Percentiles rank a stretch among this genome's conserved stretches.
These are phyloP conservation scores for Aspergillus ellipticus DNA, from an alignment of 495 filamentous ascomycete species.

Conservation along the genomic window DNA sequence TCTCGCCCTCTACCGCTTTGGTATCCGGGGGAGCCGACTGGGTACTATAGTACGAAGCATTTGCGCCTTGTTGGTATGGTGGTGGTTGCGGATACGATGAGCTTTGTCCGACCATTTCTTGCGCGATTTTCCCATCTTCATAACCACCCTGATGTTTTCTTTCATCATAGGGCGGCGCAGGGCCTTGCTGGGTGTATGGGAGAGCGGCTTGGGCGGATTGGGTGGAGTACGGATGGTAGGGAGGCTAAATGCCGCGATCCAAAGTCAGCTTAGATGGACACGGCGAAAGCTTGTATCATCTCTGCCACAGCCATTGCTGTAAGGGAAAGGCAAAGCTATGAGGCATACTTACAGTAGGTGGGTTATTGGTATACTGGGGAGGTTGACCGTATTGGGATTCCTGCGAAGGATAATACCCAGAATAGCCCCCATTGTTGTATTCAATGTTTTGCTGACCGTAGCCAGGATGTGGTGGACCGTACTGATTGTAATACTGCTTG, in stretches of 20 bases:
- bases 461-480: conserved; percentile 11
- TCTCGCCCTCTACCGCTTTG: conserved; percentile 31
- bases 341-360: conserved; percentile 21
- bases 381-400: conserved; percentile 22
- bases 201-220: conserved; percentile 7
- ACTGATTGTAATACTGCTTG: conserved; percentile 10
- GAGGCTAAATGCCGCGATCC: not conserved
- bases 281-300: too few relatives aligned
- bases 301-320: too few relatives aligned
- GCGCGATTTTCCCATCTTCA: conserved; percentile 17
- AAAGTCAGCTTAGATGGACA: too few relatives aligned
- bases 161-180: conserved; percentile 18
- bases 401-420: conserved; percentile 22
- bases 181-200: conserved; percentile 19
- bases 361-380: conserved; percentile 29
- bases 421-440: conserved; percentile 13
- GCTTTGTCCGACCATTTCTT: conserved; percentile 24
- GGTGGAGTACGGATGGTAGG: conserved; percentile 10
- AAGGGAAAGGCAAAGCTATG: not conserved
- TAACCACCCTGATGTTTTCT: conserved; percentile 19
- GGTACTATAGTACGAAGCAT: conserved; percentile 21
- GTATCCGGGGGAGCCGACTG: conserved; percentile 12
- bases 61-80: conserved; percentile 25
- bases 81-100: conserved; percentile 31
- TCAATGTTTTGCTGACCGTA: conserved; percentile 10